Conservation (phyloP, 148 eudicot genomes). For the Mesembryanthemum crystallinum region DNA sequence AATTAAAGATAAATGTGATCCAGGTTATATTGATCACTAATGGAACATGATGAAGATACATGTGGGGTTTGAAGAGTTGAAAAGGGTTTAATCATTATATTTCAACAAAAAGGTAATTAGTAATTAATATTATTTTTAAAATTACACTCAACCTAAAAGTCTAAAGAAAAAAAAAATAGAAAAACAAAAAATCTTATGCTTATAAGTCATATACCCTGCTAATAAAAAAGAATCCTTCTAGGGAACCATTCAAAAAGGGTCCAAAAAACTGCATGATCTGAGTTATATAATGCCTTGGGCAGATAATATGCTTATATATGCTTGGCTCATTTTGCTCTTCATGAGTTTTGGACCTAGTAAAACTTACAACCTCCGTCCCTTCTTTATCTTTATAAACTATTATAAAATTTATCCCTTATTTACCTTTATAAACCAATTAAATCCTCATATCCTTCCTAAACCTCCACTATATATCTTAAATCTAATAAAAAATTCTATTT, state of each 20-base stretch:
- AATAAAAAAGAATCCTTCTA: not conserved
- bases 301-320: not conserved
- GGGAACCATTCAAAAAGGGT: not conserved
- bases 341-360: not conserved
- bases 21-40: constrained; percentile 1
- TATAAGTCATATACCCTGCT: not conserved
- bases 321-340: constrained; percentile 1
- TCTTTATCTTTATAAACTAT: no score
- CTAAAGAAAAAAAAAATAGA: no score
- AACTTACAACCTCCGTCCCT: no score
- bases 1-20: not conserved
- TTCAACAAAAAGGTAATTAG: not conserved
- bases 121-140: no score
- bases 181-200: no score
- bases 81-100: not conserved
- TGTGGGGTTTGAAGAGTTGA: not conserved
- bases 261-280: constrained; percentile 3
- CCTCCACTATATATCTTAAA: no score
- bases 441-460: no score
- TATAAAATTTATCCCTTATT: no score
- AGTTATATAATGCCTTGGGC: not conserved
- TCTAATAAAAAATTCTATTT: no score
- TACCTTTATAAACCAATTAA: no score
- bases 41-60: not conserved
- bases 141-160: no score